phyloP scores from a whole-genome alignment of 768 basidiomycete species.

The Tephrocybe sp. region DNA sequence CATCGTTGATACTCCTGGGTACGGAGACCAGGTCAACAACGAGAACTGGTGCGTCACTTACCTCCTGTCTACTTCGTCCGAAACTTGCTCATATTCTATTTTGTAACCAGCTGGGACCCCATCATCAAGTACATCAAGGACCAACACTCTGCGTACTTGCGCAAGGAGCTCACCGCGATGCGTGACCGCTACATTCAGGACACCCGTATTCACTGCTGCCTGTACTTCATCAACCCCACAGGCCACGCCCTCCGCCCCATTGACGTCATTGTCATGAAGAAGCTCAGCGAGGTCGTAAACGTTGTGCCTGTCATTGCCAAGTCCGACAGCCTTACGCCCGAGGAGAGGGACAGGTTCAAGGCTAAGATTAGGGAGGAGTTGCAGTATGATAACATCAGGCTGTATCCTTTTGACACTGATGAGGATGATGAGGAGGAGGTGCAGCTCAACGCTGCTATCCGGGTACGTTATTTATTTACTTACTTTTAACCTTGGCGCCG shows the following conservation, averaged over 20 bases:
- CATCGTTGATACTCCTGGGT: constrained; percentile 98
- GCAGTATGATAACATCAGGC: constrained; percentile 84
- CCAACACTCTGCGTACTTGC: constrained; percentile 97
- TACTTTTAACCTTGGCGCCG: background rate
- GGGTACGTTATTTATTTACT: constrained; percentile 48
- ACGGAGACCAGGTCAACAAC: constrained; percentile 98
- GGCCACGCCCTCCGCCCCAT: constrained; percentile 95
- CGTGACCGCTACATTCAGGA: constrained; percentile 98
- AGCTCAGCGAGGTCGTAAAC: constrained; percentile 97
- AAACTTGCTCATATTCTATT: constrained; percentile 1
- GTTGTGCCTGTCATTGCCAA: constrained; percentile 99
- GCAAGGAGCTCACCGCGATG: constrained; percentile 98
- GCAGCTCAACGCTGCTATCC: constrained; percentile 83
- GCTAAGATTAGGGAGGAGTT: constrained; percentile 94
- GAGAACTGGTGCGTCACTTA: constrained; percentile 78
- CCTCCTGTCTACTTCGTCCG: constrained; percentile 1
- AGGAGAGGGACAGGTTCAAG: constrained; percentile 94
- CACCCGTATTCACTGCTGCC: constrained; percentile 96
- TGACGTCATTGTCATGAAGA: constrained; percentile 98
- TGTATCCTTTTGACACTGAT: constrained; percentile 97
- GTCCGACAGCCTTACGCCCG: constrained; percentile 88
- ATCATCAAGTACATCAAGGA: constrained; percentile 99
- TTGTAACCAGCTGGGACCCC: constrained; percentile 84
- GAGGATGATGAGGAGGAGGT: constrained; percentile 93
- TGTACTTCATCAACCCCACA: constrained; percentile 99